Evolutionary conservation across 306 rosid genomes (phyloP), one percentile per base, ranked within the genome.

Genomic region (Alnus rubra): DNA sequence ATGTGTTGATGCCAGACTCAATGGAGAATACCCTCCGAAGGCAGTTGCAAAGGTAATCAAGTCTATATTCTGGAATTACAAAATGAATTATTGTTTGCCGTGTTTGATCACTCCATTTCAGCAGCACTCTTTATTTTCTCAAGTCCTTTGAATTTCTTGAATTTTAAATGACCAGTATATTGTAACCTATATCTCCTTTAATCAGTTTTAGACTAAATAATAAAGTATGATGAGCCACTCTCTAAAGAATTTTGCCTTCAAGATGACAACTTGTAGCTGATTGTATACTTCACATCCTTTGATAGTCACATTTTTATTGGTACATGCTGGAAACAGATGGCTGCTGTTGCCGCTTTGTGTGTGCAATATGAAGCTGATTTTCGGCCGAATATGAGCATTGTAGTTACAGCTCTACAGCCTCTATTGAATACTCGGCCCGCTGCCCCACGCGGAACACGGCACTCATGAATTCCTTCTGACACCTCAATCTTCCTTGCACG

Each of bases 311-410:
- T 44, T 67, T 79, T 48, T 59, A 51, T 4, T 76, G 45, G 37
- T 65, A 5, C 33, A 54, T 78, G 49, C 13, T 76, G 81, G 75
- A 47, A 51, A 80, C 75, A 92, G 94, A 23, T 92, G 82, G 97
- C 97, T 87, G 94, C 93, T 59, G 93, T 91, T 82, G 90, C 93
- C 82, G 97, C 97, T 75, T 45, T 91, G 79, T 91, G 97, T 54
- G 87, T 91, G 74, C 97, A 91, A 82, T 89, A 89, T 86, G 97
- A 91, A 89, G 92, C 93, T 9, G 91, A 87, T 76, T 86, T 89
- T 65, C 87, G 97, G 69, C 97, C 97, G 59, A 91, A 88, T 69
- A 91, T 91, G 93, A 87, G 91, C 86, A 89, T 91, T 48, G 91
- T 91, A 16, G 93, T 91, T 69, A 89, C 89, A 84, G 97, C 97